Conservation (phyloP, 2,329 filamentous ascomycete species). For the Aspergillus pseudotamarii region DNA sequence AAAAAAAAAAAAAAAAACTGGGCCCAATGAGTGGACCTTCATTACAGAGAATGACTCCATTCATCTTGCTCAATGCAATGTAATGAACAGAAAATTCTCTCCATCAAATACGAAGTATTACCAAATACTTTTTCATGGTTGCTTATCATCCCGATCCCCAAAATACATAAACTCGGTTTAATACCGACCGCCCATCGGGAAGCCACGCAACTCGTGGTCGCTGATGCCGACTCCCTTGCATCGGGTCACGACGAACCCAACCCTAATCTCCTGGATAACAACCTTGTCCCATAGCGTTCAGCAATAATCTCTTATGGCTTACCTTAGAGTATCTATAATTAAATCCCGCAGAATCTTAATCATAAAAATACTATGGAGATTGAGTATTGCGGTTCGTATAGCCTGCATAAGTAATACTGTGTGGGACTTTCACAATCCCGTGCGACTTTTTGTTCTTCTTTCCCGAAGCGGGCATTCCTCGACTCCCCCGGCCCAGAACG, state of each 20-base stretch:
- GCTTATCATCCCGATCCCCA: neutral
- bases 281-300: neutral
- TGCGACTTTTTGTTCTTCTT: slow-evolving; percentile 16
- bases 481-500: slow-evolving; percentile 23
- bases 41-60: neutral
- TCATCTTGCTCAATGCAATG: neutral
- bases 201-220: slow-evolving; percentile 16
- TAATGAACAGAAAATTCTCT: neutral
- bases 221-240: slow-evolving; percentile 29
- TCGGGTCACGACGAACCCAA: slow-evolving; percentile 26
- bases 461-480: slow-evolving; percentile 33
- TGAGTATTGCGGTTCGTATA: slow-evolving; percentile 1
- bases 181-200: slow-evolving; percentile 20
- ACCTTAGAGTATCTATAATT: neutral
- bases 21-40: neutral
- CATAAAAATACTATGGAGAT: too few species aligned
- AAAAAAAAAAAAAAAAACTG: neutral
- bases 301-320: neutral
- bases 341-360: neutral
- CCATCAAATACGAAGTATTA: neutral
- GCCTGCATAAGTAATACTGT: neutral
- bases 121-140: neutral
- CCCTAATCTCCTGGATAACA: slow-evolving; percentile 19
- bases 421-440: slow-evolving; percentile 2
- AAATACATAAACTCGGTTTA: neutral